Percentiles rank a stretch among this genome's conserved stretches.
Conservation (phyloP, 768 basidiomycete species). For the Hygrocybe coccinea region DNA sequence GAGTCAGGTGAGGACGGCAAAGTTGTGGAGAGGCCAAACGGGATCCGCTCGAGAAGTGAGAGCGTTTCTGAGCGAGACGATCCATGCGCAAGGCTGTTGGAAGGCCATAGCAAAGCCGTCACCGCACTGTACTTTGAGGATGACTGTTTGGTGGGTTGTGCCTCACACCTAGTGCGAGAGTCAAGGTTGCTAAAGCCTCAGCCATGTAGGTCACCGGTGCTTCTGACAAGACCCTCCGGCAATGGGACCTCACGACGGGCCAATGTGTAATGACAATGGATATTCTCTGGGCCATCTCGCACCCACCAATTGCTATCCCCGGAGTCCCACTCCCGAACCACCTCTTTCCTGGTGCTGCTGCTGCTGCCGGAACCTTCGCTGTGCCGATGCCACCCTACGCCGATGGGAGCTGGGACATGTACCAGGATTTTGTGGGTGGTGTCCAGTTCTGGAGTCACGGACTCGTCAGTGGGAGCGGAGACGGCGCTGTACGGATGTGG, state of each 20-base stretch:
- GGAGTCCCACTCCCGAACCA: constrained; percentile 39
- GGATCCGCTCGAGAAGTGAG: constrained; percentile 38
- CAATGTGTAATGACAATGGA: constrained; percentile 99
- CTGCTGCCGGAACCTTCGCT: constrained; percentile 62
- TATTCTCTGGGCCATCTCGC: constrained; percentile 98
- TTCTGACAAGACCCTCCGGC: constrained; percentile 95
- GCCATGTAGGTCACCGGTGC: constrained; percentile 88
- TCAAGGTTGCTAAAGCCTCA: too few relatives aligned
- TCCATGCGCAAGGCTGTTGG: constrained; percentile 68
- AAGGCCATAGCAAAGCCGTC: constrained; percentile 91
- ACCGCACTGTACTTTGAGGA: constrained; percentile 95
- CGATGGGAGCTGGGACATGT: constrained; percentile 91
- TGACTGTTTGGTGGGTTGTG: constrained; percentile 69
- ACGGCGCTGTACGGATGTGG: constrained; percentile 99
- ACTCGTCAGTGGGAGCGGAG: constrained; percentile 92
- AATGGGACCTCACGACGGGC: constrained; percentile 96
- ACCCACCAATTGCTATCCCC: constrained; percentile 54
- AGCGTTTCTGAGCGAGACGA: constrained; percentile 41
- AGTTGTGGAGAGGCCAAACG: constrained; percentile 34
- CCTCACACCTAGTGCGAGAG: background rate
- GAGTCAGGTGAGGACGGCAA: constrained; percentile 44
- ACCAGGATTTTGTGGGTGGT: constrained; percentile 94
- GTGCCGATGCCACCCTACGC: constrained; percentile 83
- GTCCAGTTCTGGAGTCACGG: constrained; percentile 99
- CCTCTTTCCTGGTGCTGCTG: constrained; percentile 49